phyloP scores from a whole-genome alignment of 192 early-diverging fungal genomes.

The Lunasporangiospora selenospora region DNA sequence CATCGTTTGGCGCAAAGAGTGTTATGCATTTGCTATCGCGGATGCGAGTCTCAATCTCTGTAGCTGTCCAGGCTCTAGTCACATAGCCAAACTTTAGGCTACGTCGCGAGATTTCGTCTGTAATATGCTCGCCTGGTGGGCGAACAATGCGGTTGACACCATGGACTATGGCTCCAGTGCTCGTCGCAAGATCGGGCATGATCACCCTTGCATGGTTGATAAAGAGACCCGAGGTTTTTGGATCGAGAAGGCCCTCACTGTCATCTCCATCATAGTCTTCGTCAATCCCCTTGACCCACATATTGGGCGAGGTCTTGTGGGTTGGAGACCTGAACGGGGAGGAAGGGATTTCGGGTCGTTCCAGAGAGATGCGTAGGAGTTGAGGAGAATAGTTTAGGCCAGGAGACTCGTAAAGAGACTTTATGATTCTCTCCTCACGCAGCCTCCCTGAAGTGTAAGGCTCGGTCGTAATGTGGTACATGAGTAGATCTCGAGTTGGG shows the following conservation, averaged over 20 bases:
- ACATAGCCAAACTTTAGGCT: constrained; percentile 19
- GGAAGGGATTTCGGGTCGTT: constrained; percentile 9
- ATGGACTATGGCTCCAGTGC: constrained; percentile 29
- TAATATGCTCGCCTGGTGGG: constrained; percentile 22
- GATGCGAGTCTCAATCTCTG: constrained; percentile 17
- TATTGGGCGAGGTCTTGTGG: constrained; percentile 14
- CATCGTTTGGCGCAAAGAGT: constrained; percentile 28
- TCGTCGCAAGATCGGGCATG: constrained; percentile 13
- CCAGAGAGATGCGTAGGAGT: constrained; percentile 19
- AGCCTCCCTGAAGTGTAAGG: constrained; percentile 18
- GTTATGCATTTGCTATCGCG: constrained; percentile 33
- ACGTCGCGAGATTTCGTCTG: constrained; percentile 29
- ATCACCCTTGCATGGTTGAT: constrained; percentile 26
- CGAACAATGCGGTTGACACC: constrained; percentile 25
- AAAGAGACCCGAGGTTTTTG: constrained; percentile 1
- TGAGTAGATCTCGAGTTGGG: constrained; percentile 20
- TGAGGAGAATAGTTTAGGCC: constrained; percentile 31
- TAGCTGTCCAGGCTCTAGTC: constrained; percentile 21
- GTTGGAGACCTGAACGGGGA: no score
- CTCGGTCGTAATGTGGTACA: constrained; percentile 28
- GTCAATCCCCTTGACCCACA: constrained; percentile 5
- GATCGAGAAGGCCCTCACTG: not conserved
- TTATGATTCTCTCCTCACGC: constrained; percentile 6
- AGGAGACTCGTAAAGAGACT: constrained; percentile 16
- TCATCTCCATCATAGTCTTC: not conserved